Base-by-base conservation (phyloP, 75 land plant genomes). In the Larix kaempferi region DNA sequence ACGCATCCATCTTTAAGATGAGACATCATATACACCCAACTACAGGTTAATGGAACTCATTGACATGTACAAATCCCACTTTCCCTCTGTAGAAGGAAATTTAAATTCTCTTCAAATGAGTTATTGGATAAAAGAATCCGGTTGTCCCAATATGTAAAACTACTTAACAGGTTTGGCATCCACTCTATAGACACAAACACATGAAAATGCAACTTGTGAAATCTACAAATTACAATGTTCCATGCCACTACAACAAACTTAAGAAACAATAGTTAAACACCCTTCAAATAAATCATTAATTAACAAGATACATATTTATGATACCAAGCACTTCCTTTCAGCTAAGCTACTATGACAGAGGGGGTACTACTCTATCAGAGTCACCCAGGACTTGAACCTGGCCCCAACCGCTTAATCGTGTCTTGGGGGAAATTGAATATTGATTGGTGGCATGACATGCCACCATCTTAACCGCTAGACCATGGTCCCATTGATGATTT, bases 211-310 rank as follows among this genome's bases (percentile, higher is more conserved):
- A 69, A 41, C n/a, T 22, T 21, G 14, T 41, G 14, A 69, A 69
- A 41, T 41, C 73, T 41, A 69, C 21, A n/a, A 11, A 69, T 2
- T 22, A 41, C n/a, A 35, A 69, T 69, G 49, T 6, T 69, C 21
- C 22, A 69, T 41, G 25, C 49, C 19, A 39, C 19, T 35, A 14
- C 49, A 67, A 29, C 72, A 67, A 67, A 37, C 73, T 69, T 11
- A 41, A 25, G 19, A 54, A 29, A 25, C 25, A 15, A 57, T 56
- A 74, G 26, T 56, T 25, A 74, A 15, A 54, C 29, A 25, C 62
- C 49, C 12, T 56, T 27, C 61, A 56, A 25, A 74, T 56, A 60
- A 52, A 72, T 55, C 22, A 67, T 73, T n/a, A 69, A n/a, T n/a
- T n/a, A n/a, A n/a, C n/a, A n/a, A n/a, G n/a, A n/a, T n/a, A n/a